These are phyloP conservation scores for Sclerotiophoma versabilis DNA, from an alignment of 2,329 filamentous ascomycete species.

Conservation along the genomic window DNA sequence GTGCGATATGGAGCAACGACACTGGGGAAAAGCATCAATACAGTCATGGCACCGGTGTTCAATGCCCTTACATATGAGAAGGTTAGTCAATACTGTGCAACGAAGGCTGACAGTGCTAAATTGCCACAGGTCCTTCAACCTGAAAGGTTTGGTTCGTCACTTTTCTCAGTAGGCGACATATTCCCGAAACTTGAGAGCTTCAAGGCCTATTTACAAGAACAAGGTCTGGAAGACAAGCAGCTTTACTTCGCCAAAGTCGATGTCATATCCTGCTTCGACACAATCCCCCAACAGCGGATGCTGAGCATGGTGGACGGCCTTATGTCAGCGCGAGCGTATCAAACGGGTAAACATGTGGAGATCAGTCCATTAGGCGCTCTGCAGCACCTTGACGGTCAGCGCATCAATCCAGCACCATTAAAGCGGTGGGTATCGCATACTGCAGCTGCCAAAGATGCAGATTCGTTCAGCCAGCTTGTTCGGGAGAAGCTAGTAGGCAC, in stretches of 20 bases:
- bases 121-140: conserved; percentile 50
- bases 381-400: conserved; percentile 40
- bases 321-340: conserved; percentile 69
- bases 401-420: conserved; percentile 42
- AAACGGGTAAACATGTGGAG: conserved; percentile 76
- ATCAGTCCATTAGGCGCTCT: conserved; percentile 60
- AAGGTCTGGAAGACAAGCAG: conserved; percentile 45
- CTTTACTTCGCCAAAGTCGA: conserved; percentile 94
- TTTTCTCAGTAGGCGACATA: conserved; percentile 84
- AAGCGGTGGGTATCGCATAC: conserved; percentile 53
- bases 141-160: conserved; percentile 73
- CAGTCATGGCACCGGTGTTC: conserved; percentile 74
- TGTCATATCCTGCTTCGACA: conserved; percentile 92
- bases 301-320: conserved; percentile 68
- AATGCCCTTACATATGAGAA: conserved; percentile 81
- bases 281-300: conserved; percentile 82
- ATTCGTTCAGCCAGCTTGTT: conserved; percentile 44
- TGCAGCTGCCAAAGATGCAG: conserved; percentile 36
- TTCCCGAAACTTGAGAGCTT: conserved; percentile 76
- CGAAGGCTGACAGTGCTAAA: conserved; percentile 12
- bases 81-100: conserved; percentile 50
- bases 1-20: conserved; percentile 60
- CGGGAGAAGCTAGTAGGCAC: conserved; percentile 35
- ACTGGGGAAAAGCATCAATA: conserved; percentile 72
- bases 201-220: conserved; percentile 57